Base-by-base conservation (phyloP, 768 basidiomycete species). In the Rhodotorula kratochvilovae region DNA sequence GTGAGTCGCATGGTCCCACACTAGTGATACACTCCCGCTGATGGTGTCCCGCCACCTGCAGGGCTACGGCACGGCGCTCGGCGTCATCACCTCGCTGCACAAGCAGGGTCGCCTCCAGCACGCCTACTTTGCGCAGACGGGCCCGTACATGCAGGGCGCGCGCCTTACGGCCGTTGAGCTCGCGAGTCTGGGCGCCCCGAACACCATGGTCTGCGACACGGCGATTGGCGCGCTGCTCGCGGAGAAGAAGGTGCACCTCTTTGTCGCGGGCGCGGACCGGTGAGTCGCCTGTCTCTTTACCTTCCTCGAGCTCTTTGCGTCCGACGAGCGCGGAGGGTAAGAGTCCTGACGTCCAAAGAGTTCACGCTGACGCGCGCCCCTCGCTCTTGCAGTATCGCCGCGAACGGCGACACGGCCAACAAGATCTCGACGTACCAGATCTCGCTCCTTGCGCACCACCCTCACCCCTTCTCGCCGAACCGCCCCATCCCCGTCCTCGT, bases 381-480 rank as follows among this genome's bases (percentile, higher is more conserved):
- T n/a, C n/a, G n/a, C n/a, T 23, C 25, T 23, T 8, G 11, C 50
- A 74, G 73, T 68, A 88, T 98, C 74, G 91, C 92, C 3, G 85
- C 83, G 79, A 97, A 98, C 77, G 95, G 95, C 8, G 95, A 97
- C 81, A 97, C 95, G 2, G 95, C 95, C 25, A 98, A 98, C 84
- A 98, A 98, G 84, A 90, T 97, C 78, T 93, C 93, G 61, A 96
- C 95, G 0, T 98, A 95, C 83, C 95, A 98, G 77, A 92, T 94
- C 27, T 92, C 95, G 11, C 91, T 95, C 31, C 84, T 96, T 39
- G 92, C 93, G 5, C 87, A 88, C 48, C 61, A 72, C 54, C 74
- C 74, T 3, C 74, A 75, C 68, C 74, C 74, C 1, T 75, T 68
- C 68, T 74, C 74, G 5, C 68, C 76, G 25, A 80, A 81, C 65